These are phyloP conservation scores for Croton laevigatus DNA, from an alignment of 441 rosid species.

Conservation along the genomic window DNA sequence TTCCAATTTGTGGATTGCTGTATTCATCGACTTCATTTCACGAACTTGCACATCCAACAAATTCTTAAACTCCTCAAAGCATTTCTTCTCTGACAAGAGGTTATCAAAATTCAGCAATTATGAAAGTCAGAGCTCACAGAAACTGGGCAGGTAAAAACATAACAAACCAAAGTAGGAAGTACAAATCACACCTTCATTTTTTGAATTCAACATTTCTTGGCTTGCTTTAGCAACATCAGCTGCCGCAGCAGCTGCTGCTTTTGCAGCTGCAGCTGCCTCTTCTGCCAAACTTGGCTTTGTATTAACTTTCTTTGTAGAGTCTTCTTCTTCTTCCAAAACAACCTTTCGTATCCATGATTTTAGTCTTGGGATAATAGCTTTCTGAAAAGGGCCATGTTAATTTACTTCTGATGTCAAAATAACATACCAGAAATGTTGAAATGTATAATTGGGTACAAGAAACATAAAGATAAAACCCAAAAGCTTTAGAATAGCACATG, in stretches of 20 bases:
- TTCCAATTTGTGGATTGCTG: constrained; percentile 57
- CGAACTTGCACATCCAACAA: constrained; percentile 54
- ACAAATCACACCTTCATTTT: constrained; percentile 53
- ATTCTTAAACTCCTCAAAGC: constrained; percentile 43
- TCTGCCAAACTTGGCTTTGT: constrained; percentile 75
- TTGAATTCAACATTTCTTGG: constrained; percentile 75
- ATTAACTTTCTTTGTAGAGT: constrained; percentile 37
- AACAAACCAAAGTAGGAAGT: neutral
- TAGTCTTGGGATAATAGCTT: constrained; percentile 64
- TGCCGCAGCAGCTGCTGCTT: constrained; percentile 88
- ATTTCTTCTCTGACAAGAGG: constrained; percentile 44
- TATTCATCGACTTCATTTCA: constrained; percentile 68
- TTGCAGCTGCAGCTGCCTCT: constrained; percentile 92
- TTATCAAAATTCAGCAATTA: constrained; percentile 13
- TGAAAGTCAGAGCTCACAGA: constrained; percentile 13
- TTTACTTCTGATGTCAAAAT: constrained; percentile 9
- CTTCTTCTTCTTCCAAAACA: constrained; percentile 74
- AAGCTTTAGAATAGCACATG: neutral
- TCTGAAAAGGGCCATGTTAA: constrained; percentile 48
- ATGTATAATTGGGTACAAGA: constrained; percentile 5
- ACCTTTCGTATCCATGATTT: constrained; percentile 86
- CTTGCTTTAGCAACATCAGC: constrained; percentile 86
- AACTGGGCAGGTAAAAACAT: neutral
- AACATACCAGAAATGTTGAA: neutral
- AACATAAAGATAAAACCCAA: constrained; percentile 2